Base-by-base conservation (phyloP, 163 green algal species). In the Prototheca stagnorum region DNA sequence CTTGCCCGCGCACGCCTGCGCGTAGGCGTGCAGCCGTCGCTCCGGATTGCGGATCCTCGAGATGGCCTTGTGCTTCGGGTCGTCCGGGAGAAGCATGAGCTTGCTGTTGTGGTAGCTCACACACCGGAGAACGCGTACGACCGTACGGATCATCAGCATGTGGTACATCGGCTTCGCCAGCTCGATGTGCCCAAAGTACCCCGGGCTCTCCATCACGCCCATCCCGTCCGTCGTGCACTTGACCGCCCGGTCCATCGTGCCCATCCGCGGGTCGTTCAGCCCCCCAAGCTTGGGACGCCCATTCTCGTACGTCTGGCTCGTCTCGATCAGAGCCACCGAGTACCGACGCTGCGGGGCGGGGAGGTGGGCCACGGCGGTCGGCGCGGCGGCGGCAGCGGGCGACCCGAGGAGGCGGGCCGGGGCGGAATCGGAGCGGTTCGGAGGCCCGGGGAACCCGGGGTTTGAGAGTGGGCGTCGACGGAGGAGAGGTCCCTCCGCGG, bases 181-280 rank as follows among this genome's bases (percentile, higher is more conserved):
- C 57, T 92, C 83, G 29, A 96, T 77, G 72, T 95, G 86, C 5
- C 89, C 89, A 71, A 97, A 97, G 64, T 96, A 86, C 8, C 90
- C 90, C 0, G 91, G 91, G 57, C 79, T 95, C 49, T 96, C 84
- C 43, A 82, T 71, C n/a, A 74, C 61, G 47, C 67, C 61, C 15
- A 62, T 55, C 29, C 77, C 81, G 54, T 93, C 87, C 9, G 88
- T 97, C 7, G 72, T 76, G 61, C 90, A 99, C 54, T 78, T 78
- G 24, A 93, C 50, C 9, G 60, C 59, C 22, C 79, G 74, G 62
- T 99, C 90, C 67, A 96, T 90, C 1, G 82, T 96, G 22, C 90
- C 90, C 79, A 99, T 72, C 27, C 79, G 72, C 17, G 78, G 80
- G 68, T 99, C 91, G 41, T 52, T 79, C n/a, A 99, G 72, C 12